Conservation (phyloP, 768 basidiomycete species). For the Exidia glandulosa region DNA sequence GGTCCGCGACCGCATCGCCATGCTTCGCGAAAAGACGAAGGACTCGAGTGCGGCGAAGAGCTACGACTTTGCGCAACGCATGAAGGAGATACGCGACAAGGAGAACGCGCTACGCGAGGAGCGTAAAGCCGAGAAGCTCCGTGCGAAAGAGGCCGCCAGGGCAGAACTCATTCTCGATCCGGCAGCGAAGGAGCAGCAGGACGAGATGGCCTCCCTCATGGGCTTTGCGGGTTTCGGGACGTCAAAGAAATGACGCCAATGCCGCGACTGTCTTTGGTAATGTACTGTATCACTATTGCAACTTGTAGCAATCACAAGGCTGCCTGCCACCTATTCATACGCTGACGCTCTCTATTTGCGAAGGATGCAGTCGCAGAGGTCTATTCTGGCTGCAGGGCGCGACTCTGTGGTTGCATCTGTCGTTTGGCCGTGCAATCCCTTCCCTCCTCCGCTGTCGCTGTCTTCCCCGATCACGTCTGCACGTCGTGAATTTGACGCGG, state of each 20-base stretch:
- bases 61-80: constrained; percentile 89
- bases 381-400: too few species aligned
- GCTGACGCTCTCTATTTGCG: too few species aligned
- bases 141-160: constrained; percentile 60
- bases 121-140: constrained; percentile 73
- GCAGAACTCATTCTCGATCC: constrained; percentile 44
- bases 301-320: too few species aligned
- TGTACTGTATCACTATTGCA: too few species aligned
- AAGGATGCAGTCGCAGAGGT: too few species aligned
- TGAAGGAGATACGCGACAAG: constrained; percentile 69
- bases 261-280: too few species aligned
- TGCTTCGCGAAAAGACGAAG: constrained; percentile 77
- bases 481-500: too few species aligned
- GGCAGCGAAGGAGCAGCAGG: constrained; percentile 33
- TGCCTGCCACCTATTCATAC: too few species aligned
- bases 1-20: constrained; percentile 83
- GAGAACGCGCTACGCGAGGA: constrained; percentile 57
- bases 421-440: too few species aligned
- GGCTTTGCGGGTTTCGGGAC: constrained; percentile 87
- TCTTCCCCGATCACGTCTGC: too few species aligned
- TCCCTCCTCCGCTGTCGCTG: too few species aligned
- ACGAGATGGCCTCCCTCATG: constrained; percentile 74
- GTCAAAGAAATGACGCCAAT: constrained; percentile 71
- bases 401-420: too few species aligned
- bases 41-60: constrained; percentile 73